These are phyloP conservation scores for Schizosaccharomyces pombe DNA, from an alignment of 805 yeast genomes.

Conservation along the genomic window DNA sequence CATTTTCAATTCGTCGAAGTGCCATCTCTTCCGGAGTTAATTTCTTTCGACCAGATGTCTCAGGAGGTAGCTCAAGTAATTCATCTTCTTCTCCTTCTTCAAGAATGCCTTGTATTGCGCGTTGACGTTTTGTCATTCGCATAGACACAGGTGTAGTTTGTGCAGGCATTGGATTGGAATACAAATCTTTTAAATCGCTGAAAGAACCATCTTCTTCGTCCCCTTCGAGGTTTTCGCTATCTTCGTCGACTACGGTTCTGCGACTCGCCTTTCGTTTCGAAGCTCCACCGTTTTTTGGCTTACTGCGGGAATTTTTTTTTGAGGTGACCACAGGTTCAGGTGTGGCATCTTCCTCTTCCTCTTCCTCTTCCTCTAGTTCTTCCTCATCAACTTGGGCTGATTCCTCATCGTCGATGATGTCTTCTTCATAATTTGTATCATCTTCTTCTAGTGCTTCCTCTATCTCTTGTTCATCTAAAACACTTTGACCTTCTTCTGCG, in stretches of 20 bases:
- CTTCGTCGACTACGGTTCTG: neutral
- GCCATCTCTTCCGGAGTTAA: slow-evolving; percentile 65
- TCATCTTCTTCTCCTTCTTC: slow-evolving; percentile 13
- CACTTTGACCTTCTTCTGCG: neutral
- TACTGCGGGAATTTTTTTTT: neutral
- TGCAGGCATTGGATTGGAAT: neutral
- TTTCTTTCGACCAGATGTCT: slow-evolving; percentile 22
- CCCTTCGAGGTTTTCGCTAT: slow-evolving; percentile 10
- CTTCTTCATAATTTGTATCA: neutral
- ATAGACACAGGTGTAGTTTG: neutral
- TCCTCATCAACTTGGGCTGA: neutral
- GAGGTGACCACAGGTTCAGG: neutral
- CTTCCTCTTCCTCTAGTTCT: neutral
- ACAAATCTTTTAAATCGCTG: neutral
- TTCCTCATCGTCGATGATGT: neutral
- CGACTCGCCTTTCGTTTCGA: neutral
- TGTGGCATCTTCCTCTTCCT: neutral
- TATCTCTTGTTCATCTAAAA: neutral
- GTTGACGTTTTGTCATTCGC: slow-evolving; percentile 18
- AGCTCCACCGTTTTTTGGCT: neutral
- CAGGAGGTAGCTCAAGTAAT: slow-evolving; percentile 13
- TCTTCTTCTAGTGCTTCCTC: neutral
- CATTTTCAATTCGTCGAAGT: slow-evolving; percentile 56
- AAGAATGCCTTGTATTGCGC: slow-evolving; percentile 12
- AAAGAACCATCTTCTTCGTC: slow-evolving; percentile 7